These are phyloP conservation scores for Globisporangium spinosum DNA, from an alignment of 352 stramenopile genomes.

Conservation along the genomic window DNA sequence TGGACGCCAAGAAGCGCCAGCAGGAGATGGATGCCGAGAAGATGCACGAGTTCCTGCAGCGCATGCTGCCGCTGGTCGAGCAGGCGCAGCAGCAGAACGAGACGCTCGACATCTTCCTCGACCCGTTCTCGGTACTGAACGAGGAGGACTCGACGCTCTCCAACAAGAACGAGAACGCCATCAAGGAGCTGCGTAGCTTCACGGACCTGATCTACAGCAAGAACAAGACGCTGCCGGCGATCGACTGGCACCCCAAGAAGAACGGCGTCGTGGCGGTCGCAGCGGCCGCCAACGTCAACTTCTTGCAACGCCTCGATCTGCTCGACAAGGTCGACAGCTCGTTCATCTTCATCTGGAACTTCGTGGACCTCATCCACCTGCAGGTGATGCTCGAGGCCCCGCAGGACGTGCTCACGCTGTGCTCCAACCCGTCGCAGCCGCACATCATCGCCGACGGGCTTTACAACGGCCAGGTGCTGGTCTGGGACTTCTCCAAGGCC, in stretches of 20 bases:
- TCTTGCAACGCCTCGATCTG: conserved; percentile 78
- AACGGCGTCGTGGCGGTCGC: conserved; percentile 87
- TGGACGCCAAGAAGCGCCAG: conserved; percentile 32
- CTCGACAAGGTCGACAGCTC: conserved; percentile 78
- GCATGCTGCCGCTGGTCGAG: conserved; percentile 65
- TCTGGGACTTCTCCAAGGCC: conserved; percentile 89
- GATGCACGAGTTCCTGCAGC: conserved; percentile 64
- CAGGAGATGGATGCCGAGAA: conserved; percentile 66
- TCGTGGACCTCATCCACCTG: conserved; percentile 92
- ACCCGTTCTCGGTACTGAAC: conserved; percentile 67
- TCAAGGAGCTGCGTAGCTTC: conserved; percentile 91
- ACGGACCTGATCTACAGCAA: conserved; percentile 94
- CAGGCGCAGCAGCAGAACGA: conserved; percentile 82
- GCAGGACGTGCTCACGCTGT: conserved; percentile 86
- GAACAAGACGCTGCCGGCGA: conserved; percentile 83
- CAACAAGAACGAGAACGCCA: conserved; percentile 85
- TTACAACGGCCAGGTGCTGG: conserved; percentile 87
- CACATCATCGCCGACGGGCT: conserved; percentile 78
- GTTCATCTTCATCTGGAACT: conserved; percentile 93
- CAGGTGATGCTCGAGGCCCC: conserved; percentile 91
- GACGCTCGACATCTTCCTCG: conserved; percentile 81
- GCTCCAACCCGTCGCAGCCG: conserved; percentile 87
- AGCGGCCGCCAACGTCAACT: conserved; percentile 82
- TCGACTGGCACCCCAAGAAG: conserved; percentile 91
- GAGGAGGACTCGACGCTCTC: conserved; percentile 58